These are phyloP conservation scores for Saccharomycopsis sp. DNA, from an alignment of 805 yeast genomes.

Conservation along the genomic window DNA sequence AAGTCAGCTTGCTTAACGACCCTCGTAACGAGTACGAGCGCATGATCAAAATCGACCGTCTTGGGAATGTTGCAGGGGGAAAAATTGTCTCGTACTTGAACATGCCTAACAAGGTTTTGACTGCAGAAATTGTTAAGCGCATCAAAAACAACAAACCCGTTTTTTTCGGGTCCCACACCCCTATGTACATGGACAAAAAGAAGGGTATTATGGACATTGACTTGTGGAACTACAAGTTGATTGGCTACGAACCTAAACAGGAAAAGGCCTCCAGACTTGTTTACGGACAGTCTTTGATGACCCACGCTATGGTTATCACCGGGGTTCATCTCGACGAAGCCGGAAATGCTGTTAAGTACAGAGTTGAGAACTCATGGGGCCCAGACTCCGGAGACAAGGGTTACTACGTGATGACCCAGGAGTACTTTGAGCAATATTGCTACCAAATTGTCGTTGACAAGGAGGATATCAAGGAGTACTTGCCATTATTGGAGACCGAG, in stretches of 20 bases:
- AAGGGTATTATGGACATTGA: constrained; percentile 69
- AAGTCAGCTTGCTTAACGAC: constrained; percentile 69
- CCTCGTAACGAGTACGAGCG: constrained; percentile 67
- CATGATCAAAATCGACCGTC: constrained; percentile 62
- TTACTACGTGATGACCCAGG: constrained; percentile 64
- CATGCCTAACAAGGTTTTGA: constrained; percentile 49
- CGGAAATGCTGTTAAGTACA: constrained; percentile 57
- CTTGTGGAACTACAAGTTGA: constrained; percentile 58
- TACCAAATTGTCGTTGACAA: constrained; percentile 62
- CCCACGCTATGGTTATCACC: constrained; percentile 84
- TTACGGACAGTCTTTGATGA: constrained; percentile 71
- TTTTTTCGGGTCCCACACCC: constrained; percentile 87
- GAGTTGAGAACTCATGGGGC: constrained; percentile 78
- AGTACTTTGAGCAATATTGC: constrained; percentile 67
- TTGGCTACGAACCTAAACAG: constrained; percentile 47
- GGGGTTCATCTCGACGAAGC: constrained; percentile 66
- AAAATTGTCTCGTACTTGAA: constrained; percentile 66
- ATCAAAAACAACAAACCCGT: constrained; percentile 70
- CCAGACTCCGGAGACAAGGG: constrained; percentile 61
- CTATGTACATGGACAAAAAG: constrained; percentile 56
- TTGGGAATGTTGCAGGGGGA: constrained; percentile 67
- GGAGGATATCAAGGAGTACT: constrained; percentile 39
- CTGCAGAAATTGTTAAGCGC: constrained; percentile 57
- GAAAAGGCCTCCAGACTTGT: constrained; percentile 62
- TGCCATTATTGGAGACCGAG: constrained; percentile 37